Conservation (phyloP, 495 filamentous ascomycete species). For the Hypoxylon fragiforme region DNA sequence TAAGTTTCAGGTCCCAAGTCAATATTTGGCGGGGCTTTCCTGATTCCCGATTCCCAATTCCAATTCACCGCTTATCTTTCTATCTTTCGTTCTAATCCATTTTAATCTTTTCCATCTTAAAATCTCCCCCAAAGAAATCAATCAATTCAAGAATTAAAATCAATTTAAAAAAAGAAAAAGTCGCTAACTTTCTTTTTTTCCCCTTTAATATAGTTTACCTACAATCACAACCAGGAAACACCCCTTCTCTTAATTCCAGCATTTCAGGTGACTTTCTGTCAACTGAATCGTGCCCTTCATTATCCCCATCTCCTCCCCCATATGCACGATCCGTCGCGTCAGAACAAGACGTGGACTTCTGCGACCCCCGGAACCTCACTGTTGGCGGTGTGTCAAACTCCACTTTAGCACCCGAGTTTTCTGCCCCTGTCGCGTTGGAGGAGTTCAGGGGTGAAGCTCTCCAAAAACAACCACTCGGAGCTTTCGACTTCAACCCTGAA, state of each 20-base stretch:
- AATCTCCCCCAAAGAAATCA: too few species aligned
- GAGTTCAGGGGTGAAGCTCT: conserved; percentile 64
- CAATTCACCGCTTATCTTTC: conserved; percentile 36
- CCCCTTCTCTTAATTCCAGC: conserved; percentile 63
- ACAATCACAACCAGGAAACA: conserved; percentile 55
- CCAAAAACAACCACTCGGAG: conserved; percentile 50
- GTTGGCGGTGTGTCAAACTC: conserved; percentile 62
- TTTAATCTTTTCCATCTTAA: conserved; percentile 15
- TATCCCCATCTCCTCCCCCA: conserved; percentile 80
- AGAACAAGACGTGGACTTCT: conserved; percentile 79
- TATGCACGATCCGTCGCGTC: conserved; percentile 70
- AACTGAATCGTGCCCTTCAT: conserved; percentile 74
- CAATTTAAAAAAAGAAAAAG: too few species aligned
- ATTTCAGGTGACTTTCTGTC: conserved; percentile 74
- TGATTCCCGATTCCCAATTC: not conserved
- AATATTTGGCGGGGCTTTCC: conserved; percentile 9
- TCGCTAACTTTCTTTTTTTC: conserved; percentile 42
- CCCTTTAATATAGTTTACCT: conserved; percentile 68
- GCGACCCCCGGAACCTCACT: conserved; percentile 89
- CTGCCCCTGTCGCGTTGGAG: conserved; percentile 61
- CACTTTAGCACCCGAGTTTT: conserved; percentile 64
- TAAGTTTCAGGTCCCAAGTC: conserved; percentile 1
- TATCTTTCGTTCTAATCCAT: conserved; percentile 31
- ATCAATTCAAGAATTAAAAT: too few species aligned
- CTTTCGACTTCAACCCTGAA: conserved; percentile 58